These are phyloP conservation scores for Cronartium ribicola DNA, from an alignment of 1,284 basidiomycete genomes.

Conservation along the genomic window DNA sequence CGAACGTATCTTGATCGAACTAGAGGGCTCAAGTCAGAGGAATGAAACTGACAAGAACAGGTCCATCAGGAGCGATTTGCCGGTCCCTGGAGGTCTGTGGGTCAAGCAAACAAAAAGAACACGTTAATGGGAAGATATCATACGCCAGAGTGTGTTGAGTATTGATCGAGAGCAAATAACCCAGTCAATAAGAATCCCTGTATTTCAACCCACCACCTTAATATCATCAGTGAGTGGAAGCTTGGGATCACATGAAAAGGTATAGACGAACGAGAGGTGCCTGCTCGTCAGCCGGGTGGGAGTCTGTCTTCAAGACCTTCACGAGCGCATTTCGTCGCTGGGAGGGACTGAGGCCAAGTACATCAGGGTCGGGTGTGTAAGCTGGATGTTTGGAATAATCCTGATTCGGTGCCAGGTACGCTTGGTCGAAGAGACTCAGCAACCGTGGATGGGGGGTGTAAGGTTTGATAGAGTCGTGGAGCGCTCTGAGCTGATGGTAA, in stretches of 20 bases:
- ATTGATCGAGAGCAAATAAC: not conserved
- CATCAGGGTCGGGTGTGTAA: not conserved
- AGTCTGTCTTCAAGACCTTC: conserved; percentile 8
- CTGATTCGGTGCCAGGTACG: not conserved
- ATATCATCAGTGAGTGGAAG: not conserved
- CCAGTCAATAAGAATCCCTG: conserved; percentile 28
- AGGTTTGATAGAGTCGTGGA: conserved; percentile 19
- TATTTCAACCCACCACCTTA: no score
- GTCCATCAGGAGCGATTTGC: conserved; percentile 63
- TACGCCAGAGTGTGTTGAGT: conserved; percentile 1
- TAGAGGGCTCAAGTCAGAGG: not conserved
- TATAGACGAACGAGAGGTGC: conserved; percentile 9
- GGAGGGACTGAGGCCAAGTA: not conserved
- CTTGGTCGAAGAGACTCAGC: conserved; percentile 22
- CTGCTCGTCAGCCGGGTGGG: conserved; percentile 13
- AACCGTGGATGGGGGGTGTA: conserved; percentile 31
- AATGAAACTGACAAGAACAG: conserved; percentile 58
- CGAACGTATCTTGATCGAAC: not conserved
- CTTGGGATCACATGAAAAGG: not conserved
- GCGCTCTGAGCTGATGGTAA: conserved; percentile 7
- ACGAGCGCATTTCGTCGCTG: conserved; percentile 2
- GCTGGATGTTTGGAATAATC: not conserved
- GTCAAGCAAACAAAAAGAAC: not conserved
- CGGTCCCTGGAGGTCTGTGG: conserved; percentile 44
- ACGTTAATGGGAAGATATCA: no score